These are phyloP conservation scores for Trypanosomatidae sp. DNA, from an alignment of 208 protist genomes.

Conservation along the genomic window DNA sequence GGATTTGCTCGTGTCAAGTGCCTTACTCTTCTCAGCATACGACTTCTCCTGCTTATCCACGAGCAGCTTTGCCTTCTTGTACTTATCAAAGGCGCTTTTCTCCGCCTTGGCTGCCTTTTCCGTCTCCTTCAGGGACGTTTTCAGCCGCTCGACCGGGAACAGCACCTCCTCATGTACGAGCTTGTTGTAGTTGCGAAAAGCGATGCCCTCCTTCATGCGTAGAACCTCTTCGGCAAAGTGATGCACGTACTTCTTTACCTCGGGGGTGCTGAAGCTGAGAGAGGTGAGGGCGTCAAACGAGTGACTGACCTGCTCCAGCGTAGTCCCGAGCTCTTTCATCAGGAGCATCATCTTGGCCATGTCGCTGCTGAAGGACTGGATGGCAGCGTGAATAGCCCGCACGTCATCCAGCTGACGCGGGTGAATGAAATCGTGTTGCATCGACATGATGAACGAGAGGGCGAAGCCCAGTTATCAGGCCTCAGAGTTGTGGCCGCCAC, in stretches of 20 bases:
- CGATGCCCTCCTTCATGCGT: slow-evolving; percentile 43
- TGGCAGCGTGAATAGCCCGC: slow-evolving; percentile 11
- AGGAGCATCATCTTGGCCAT: slow-evolving; percentile 58
- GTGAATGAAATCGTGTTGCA: slow-evolving; percentile 41
- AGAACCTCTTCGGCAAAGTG: slow-evolving; percentile 39
- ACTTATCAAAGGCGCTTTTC: slow-evolving; percentile 26
- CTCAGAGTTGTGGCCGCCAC: not conserved
- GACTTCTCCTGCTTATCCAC: slow-evolving; percentile 52
- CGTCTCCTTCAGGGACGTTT: slow-evolving; percentile 24
- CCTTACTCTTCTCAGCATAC: slow-evolving; percentile 43
- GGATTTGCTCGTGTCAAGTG: slow-evolving; percentile 31
- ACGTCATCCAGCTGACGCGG: slow-evolving; percentile 42
- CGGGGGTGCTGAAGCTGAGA: slow-evolving; percentile 39
- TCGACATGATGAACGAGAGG: slow-evolving; percentile 17
- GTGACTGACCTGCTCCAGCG: slow-evolving; percentile 46
- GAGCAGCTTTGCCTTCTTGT: slow-evolving; percentile 25
- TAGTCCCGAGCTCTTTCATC: slow-evolving; percentile 58
- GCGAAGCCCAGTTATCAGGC: not conserved
- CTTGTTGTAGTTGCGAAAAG: slow-evolving; percentile 59
- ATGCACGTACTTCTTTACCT: slow-evolving; percentile 34
- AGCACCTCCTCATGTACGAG: slow-evolving; percentile 54
- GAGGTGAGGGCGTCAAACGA: slow-evolving; percentile 48
- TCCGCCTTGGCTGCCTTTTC: slow-evolving; percentile 25
- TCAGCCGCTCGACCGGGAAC: slow-evolving; percentile 32
- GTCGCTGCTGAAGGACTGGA: slow-evolving; percentile 38